A percentile compares a stretch with the other conserved stretches of the same genome.
These are phyloP conservation scores for Pistacia vera DNA, from an alignment of 345 rosid genomes.

Conservation along the genomic window DNA sequence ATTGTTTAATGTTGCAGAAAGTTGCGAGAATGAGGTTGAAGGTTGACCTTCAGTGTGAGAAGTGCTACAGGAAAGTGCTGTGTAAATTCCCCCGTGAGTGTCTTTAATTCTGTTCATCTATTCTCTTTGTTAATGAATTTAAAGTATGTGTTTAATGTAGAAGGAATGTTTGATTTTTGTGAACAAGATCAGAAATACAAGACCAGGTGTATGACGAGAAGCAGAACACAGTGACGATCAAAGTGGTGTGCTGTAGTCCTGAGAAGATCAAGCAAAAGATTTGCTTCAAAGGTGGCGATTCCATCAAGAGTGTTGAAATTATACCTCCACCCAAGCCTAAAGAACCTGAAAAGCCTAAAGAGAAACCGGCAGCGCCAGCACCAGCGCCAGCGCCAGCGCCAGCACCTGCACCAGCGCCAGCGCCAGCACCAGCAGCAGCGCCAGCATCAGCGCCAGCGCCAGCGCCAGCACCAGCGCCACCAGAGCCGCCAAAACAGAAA, in stretches of 20 bases:
- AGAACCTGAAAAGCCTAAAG: too few species aligned
- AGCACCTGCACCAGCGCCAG: too few species aligned
- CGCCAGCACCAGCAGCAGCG: too few species aligned
- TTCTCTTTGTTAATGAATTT: neutral
- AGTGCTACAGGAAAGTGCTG: constrained; percentile 69
- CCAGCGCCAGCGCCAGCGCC: too few species aligned
- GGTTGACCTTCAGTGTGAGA: constrained; percentile 70
- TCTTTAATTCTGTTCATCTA: too few species aligned
- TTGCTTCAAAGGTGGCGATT: constrained; percentile 52
- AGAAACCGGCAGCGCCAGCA: too few species aligned
- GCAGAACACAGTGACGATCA: constrained; percentile 61
- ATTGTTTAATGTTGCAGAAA: neutral
- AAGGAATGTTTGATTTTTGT: too few species aligned
- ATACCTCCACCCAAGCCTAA: constrained; percentile 13
- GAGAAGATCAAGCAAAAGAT: constrained; percentile 69
- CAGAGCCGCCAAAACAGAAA: too few species aligned
- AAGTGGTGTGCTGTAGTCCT: constrained; percentile 75
- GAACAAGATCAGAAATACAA: constrained; percentile 47
- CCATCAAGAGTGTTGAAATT: constrained; percentile 58
- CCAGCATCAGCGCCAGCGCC: too few species aligned
- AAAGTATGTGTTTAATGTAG: too few species aligned
- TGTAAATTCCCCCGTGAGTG: constrained; percentile 22
- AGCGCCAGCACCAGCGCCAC: neutral
- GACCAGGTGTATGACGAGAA: constrained; percentile 71
- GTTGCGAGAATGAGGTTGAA: constrained; percentile 60